Evolutionary conservation across 495 filamentous ascomycete genomes (phyloP), one percentile per base, ranked within the genome.

Genomic region (Penicillium longicatenatum): DNA sequence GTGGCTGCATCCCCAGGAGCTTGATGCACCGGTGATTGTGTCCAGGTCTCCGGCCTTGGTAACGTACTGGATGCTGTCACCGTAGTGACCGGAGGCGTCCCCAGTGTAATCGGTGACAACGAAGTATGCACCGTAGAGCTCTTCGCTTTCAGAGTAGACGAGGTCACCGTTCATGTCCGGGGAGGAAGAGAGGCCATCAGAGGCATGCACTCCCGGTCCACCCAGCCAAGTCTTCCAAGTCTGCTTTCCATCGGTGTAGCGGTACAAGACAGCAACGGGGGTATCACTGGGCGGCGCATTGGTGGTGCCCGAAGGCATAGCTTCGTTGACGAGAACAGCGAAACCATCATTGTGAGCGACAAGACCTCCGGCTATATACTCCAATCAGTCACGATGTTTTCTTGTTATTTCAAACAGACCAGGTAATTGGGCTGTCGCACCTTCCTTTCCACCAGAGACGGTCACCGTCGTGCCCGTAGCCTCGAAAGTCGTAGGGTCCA

Each of bases 341-440:
- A 84, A 84, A 12, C 80, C 82, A 59, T 84, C 80, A 54, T 81
- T 73, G 54, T 82, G 79, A 43, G 81, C 81, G 17, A 83, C 77
- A 14, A 84, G 71, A 44, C 81, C 81, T 26, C 78, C 78, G n/a
- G 78, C 81, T 73, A 14, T 31, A 47, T 39, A 24, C 19, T 55
- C 5, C 35, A 1, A 21, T 26, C 2, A 3, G 9, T 31, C 52
- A 39, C 16, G 24, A 21, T 4, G 4, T 20, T 26, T n/a, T 52
- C 35, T 0, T n/a, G n/a, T 4, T 35, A 30, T 50, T 33, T 31
- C 29, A 33, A 21, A 22, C 16, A n/a, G 12, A 39, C 41, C 7
- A 20, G 41, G 7, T 33, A 45, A 8, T 11, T 31, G 19, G 20
- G 11, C 21, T 46, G 16, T 16, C 63, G 30, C 56, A 73, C 70